Percentiles rank a stretch among this genome's conserved stretches.
These are phyloP conservation scores for Lyophyllum atratum DNA, from an alignment of 768 basidiomycete genomes.

Conservation along the genomic window DNA sequence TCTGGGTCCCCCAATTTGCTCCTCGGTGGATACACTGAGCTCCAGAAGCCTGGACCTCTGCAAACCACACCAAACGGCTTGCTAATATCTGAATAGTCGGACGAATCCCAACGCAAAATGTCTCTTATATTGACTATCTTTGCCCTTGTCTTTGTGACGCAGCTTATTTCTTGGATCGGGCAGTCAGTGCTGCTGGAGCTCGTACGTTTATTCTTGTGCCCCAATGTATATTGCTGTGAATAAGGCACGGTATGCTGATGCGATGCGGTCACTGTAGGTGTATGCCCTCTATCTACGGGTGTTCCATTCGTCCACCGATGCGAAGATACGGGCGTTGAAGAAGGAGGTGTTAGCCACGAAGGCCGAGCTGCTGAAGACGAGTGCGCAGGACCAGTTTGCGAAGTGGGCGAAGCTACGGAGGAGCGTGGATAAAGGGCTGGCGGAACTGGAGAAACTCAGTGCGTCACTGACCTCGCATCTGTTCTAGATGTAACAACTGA, in stretches of 20 bases:
- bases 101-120: conserved; percentile 44
- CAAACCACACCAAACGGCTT: conserved; percentile 4
- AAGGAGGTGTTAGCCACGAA: conserved; percentile 78
- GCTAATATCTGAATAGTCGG: conserved; percentile 11
- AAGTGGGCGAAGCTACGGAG: conserved; percentile 96
- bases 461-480: conserved; percentile 30
- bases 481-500: conserved; percentile 2
- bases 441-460: conserved; percentile 93
- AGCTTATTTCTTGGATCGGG: conserved; percentile 88
- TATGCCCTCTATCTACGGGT: conserved; percentile 71
- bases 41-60: conserved; percentile 14
- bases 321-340: conserved; percentile 74
- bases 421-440: conserved; percentile 88
- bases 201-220: conserved; percentile 47
- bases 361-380: conserved; percentile 84
- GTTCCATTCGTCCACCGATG: conserved; percentile 56
- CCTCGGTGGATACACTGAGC: conserved; percentile 12
- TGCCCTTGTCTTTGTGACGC: conserved; percentile 75
- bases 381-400: conserved; percentile 96
- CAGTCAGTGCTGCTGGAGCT: conserved; percentile 79
- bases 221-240: background rate
- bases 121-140: conserved; percentile 84
- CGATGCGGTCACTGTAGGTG: conserved; percentile 44
- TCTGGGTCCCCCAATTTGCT: conserved; percentile 3
- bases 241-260: background rate